A percentile compares a stretch with the other conserved stretches of the same genome.
Conservation (phyloP, 2,329 filamentous ascomycete genomes). For the Epichloe typhina region DNA sequence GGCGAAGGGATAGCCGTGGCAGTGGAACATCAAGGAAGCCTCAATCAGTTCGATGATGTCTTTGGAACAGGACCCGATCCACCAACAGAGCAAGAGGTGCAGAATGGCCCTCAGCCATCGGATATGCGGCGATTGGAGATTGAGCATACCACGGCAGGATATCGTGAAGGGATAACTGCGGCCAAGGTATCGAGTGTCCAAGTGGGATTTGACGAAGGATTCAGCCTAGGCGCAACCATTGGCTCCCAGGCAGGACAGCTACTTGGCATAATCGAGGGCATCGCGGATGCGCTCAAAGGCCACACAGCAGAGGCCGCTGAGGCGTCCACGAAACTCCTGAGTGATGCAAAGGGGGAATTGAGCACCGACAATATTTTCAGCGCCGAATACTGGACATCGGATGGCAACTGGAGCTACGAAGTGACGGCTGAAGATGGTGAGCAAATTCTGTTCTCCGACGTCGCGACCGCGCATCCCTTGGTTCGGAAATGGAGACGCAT, state of each 20-base stretch:
- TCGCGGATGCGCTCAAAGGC: constrained; percentile 36
- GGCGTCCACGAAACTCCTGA: constrained; percentile 22
- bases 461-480: constrained; percentile 56
- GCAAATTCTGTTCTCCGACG: constrained; percentile 43
- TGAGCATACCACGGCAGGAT: constrained; percentile 73
- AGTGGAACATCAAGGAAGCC: neutral
- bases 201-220: constrained; percentile 83
- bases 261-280: constrained; percentile 63
- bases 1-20: constrained; percentile 5
- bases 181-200: constrained; percentile 72
- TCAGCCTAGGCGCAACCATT: constrained; percentile 67
- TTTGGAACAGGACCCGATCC: constrained; percentile 19
- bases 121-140: constrained; percentile 64
- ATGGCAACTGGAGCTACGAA: constrained; percentile 59
- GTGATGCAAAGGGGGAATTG: constrained; percentile 44
- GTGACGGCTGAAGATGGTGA: constrained; percentile 26
- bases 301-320: constrained; percentile 13
- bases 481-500: constrained; percentile 45
- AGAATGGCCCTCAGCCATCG: constrained; percentile 28
- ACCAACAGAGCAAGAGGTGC: constrained; percentile 7
- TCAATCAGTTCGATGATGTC: constrained; percentile 23
- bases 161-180: constrained; percentile 70
- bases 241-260: constrained; percentile 63
- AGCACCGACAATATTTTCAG: constrained; percentile 50
- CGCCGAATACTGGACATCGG: constrained; percentile 50